Evolutionary conservation across 139 green algal species (phyloP).

Genomic region (Edaphochlamys debaryana): DNA sequence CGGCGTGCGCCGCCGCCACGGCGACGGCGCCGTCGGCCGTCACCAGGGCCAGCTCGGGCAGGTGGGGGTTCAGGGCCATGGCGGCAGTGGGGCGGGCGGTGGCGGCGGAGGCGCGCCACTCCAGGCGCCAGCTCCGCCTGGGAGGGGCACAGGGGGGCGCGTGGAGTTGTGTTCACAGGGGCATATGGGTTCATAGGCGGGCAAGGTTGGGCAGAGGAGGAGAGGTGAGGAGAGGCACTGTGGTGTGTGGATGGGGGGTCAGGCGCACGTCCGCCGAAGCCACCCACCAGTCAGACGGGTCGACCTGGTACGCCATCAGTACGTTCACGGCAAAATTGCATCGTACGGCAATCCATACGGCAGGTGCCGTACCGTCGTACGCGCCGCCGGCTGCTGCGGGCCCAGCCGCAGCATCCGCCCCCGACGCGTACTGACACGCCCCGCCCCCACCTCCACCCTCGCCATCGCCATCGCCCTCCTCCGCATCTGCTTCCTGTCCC

Average conservation of each 20-base stretch:
- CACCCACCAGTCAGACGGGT: slow-evolving; percentile 20
- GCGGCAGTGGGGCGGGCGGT: not conserved
- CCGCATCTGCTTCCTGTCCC: not conserved
- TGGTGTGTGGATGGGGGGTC: no score
- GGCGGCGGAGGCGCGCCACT: slow-evolving; percentile 15
- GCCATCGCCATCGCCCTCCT: no score
- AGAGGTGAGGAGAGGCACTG: no score
- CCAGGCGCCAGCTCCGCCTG: slow-evolving; percentile 35
- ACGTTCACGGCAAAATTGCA: slow-evolving; percentile 36
- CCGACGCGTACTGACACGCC: no score
- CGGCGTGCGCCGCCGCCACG: not conserved
- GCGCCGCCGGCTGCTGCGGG: not conserved
- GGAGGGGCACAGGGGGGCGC: no score
- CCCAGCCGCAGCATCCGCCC: not conserved
- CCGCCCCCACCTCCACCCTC: not conserved
- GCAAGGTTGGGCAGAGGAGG: not conserved
- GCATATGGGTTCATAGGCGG: not conserved
- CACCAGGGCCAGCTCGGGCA: slow-evolving; percentile 18
- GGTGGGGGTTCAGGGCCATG: slow-evolving; percentile 18
- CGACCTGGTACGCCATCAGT: slow-evolving; percentile 29
- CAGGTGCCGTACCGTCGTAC: not conserved
- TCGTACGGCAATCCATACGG: slow-evolving; percentile 33
- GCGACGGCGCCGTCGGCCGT: not conserved
- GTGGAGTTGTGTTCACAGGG: no score
- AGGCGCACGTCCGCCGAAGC: not conserved